phyloP scores from a whole-genome alignment of 148 eudicot species.

The Dianthus caryophyllus region DNA sequence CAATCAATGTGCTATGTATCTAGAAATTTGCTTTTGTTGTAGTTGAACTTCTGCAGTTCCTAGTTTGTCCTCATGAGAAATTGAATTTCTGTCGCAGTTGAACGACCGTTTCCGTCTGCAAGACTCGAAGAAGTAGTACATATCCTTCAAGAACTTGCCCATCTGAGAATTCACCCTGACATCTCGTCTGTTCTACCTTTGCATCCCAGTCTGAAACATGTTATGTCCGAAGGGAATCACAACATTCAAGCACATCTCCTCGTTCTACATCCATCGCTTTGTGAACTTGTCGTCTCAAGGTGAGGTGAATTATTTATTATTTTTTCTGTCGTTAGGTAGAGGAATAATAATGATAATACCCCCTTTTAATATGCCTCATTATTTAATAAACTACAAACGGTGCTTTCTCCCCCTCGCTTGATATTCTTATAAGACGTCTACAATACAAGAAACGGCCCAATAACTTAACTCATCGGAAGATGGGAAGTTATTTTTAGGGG shows the following conservation, averaged over 20 bases:
- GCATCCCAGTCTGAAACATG: conserved; percentile 45
- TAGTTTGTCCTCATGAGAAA: conserved; percentile 8
- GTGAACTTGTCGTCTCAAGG: conserved; percentile 95
- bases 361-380: too few species aligned
- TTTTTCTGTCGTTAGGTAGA: too few species aligned
- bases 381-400: background rate
- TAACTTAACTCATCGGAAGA: too few species aligned
- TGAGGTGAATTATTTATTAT: conserved; percentile 30
- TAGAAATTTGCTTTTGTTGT: background rate
- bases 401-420: background rate
- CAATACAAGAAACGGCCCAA: too few species aligned
- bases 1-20: conserved; percentile 8
- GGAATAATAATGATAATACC: background rate
- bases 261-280: conserved; percentile 73
- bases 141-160: conserved; percentile 78
- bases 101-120: conserved; percentile 59
- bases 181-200: conserved; percentile 65
- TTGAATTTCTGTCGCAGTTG: conserved; percentile 43
- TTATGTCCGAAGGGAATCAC: conserved; percentile 33
- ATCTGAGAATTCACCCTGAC: conserved; percentile 59
- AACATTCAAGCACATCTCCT: conserved; percentile 60
- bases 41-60: conserved; percentile 4
- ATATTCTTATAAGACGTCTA: too few species aligned
- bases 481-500: too few species aligned
- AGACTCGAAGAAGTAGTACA: conserved; percentile 76